Conservation (phyloP, 495 filamentous ascomycete genomes). For the Penicillium fimorum region DNA sequence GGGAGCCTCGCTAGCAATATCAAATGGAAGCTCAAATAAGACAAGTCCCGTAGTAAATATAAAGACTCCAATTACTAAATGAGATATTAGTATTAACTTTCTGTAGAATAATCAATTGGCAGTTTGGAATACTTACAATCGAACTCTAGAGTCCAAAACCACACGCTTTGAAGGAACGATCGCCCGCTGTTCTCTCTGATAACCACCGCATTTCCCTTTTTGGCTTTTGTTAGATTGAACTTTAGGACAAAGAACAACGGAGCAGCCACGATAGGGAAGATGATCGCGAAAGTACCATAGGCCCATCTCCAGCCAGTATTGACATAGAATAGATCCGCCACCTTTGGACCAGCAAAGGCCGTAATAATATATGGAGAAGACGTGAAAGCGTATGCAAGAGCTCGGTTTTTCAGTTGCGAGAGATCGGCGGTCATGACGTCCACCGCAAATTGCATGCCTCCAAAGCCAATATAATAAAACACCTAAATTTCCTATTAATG, state of each 20-base stretch:
- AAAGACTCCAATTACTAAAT: constrained; percentile 46
- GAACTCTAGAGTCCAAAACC: constrained; percentile 23
- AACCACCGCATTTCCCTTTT: constrained; percentile 30
- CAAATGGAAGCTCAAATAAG: constrained; percentile 58
- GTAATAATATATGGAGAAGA: constrained; percentile 60
- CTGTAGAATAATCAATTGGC: not conserved
- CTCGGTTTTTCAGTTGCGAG: constrained; percentile 56
- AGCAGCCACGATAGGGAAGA: constrained; percentile 50
- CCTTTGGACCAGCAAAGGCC: constrained; percentile 50
- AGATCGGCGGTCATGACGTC: constrained; percentile 59
- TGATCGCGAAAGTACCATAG: constrained; percentile 58
- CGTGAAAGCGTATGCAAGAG: constrained; percentile 54
- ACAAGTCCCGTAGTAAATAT: constrained; percentile 55
- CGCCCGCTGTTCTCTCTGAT: constrained; percentile 28
- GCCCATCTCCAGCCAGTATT: constrained; percentile 57
- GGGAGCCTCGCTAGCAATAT: constrained; percentile 40
- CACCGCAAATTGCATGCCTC: constrained; percentile 51
- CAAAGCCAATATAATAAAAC: constrained; percentile 49
- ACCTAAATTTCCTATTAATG: constrained; percentile 26
- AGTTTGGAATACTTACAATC: constrained; percentile 18
- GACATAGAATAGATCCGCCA: constrained; percentile 44
- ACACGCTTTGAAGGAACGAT: constrained; percentile 17
- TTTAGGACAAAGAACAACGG: constrained; percentile 47
- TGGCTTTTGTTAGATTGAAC: constrained; percentile 52
- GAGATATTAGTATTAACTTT: not conserved